Percentiles rank a stretch among this genome's conserved stretches.
Conservation (phyloP, 2,329 filamentous ascomycete genomes). For the Alternaria metachromatica region DNA sequence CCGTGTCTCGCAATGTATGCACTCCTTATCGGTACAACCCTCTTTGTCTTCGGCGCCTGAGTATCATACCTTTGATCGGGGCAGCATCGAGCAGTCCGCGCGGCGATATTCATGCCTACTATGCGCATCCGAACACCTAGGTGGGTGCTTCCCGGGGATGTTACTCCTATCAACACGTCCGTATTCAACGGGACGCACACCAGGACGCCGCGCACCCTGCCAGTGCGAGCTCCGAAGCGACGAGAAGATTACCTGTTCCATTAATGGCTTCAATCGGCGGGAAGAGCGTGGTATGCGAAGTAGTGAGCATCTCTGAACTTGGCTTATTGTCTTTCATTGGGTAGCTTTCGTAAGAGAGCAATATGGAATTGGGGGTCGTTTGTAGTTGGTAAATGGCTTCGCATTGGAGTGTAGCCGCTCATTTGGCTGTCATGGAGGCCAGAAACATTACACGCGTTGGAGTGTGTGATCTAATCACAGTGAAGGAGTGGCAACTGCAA, state of each 20-base stretch:
- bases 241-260: not conserved
- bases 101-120: not conserved
- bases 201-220: too few relatives aligned
- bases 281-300: not conserved
- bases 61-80: not conserved
- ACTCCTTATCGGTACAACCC: not conserved
- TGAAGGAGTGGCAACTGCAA: too few relatives aligned
- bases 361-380: not conserved
- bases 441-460: too few relatives aligned
- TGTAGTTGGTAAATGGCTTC: not conserved
- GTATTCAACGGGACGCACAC: too few relatives aligned
- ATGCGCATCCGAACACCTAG: too few relatives aligned
- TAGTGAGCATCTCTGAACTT: not conserved
- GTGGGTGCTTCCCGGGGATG: too few relatives aligned
- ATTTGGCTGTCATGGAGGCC: not conserved
- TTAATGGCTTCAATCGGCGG: not conserved
- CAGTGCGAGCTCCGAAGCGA: not conserved
- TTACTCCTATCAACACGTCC: too few relatives aligned
- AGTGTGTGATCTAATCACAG: too few relatives aligned
- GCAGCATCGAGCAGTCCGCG: not conserved
- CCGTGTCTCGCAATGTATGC: not conserved
- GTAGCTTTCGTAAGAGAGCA: not conserved
- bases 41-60: not conserved
- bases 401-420: not conserved
- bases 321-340: not conserved